Percentiles rank a stretch among this genome's conserved stretches.
These are phyloP conservation scores for Brassica balearica DNA, from an alignment of 441 rosid species.

Conservation along the genomic window DNA sequence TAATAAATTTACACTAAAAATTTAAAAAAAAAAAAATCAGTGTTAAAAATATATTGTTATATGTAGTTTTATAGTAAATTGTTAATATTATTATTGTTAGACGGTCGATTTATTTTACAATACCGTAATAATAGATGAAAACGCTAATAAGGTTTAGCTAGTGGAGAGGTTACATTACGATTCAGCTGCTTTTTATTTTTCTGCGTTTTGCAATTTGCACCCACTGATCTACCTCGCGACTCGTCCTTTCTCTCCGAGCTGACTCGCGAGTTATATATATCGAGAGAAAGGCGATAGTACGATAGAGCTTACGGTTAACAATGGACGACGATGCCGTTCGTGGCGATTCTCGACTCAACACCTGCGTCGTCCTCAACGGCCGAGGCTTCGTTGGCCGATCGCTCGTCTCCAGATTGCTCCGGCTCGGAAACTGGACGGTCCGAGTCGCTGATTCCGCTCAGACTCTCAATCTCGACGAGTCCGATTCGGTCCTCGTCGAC, in stretches of 20 bases:
- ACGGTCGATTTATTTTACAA: not conserved
- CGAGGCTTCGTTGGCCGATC: conserved; percentile 81
- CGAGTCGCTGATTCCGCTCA: conserved; percentile 78
- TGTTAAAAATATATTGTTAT: too few relatives aligned
- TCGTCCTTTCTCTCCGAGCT: conserved; percentile 32
- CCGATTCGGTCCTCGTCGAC: conserved; percentile 59
- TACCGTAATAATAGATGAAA: too few relatives aligned
- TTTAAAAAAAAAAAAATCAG: not conserved
- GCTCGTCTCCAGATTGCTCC: conserved; percentile 70
- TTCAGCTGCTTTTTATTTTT: conserved; percentile 2
- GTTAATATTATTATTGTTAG: not conserved
- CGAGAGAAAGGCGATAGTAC: not conserved
- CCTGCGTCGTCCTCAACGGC: conserved; percentile 87
- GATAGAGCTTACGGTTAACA: conserved; percentile 10
- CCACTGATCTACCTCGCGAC: conserved; percentile 27
- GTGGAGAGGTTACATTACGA: not conserved
- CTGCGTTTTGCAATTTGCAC: conserved; percentile 26
- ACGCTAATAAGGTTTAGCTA: not conserved
- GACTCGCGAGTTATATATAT: conserved; percentile 28
- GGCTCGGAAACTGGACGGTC: conserved; percentile 72
- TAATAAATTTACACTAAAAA: not conserved
- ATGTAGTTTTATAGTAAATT: not conserved
- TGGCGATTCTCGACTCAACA: conserved; percentile 52
- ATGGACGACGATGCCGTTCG: conserved; percentile 53
- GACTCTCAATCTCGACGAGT: conserved; percentile 53